Evolutionary conservation across 2,329 filamentous ascomycete species (phyloP), one percentile per base, ranked within the genome.

Genomic region (Botrytis hyacinthi): DNA sequence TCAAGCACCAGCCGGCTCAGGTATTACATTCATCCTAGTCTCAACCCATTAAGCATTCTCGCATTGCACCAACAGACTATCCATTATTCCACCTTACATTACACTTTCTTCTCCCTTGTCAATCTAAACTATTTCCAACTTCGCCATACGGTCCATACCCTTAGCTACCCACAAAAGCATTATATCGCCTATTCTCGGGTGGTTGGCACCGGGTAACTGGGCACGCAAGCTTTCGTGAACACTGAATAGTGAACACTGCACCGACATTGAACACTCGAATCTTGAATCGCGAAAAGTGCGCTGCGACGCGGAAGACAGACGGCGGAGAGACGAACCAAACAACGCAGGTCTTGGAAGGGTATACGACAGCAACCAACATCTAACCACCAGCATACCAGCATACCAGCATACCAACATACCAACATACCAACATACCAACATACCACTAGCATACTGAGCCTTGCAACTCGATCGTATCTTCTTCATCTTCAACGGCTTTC

Each of bases 161-260:
- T 37, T 40, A 40, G 37, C 37, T 63, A 44, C 26, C 40, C 37
- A 63, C 61, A 29, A 63, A 44, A 42, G 6, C 18, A 68, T 54
- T 57, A 68, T 60, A 68, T 72, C 70, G 61, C 62, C 51, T 72
- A 48, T 68, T 68, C 32, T 72, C 37, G 62, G 70, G 70, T 54
- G 48, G 37, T 44, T 60, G 70, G 26, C 70, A 72, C 62, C 70
- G 70, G 70, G 62, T 68, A 59, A 68, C 62, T 68, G 70, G 61
- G 22, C 70, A 63, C 42, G 42, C 42, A 68, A 32, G 66, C 66
- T 68, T 54, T 68, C 66, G 26, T 42, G 65, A 57, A 57, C 48
- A 68, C 42, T n/a, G 26, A n/a, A 40, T 62, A 40, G 60, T 18
- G 59, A 40, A 63, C 51, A 71, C 69, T 32, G 69, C 57, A 71